Conservation (phyloP, 345 rosid genomes). For the Populus davidiana region DNA sequence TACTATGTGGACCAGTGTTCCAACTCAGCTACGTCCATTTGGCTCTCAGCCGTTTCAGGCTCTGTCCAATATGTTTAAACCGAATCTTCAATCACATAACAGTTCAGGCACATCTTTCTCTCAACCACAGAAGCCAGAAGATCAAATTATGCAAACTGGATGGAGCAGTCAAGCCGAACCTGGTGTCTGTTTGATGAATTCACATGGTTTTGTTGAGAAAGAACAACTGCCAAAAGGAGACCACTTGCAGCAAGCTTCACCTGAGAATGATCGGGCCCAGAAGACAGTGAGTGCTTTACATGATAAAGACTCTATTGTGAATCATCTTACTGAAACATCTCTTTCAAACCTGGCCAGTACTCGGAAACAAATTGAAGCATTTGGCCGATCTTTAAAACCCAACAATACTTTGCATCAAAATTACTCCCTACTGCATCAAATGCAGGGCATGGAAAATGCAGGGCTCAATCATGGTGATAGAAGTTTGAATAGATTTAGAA, state of each 20-base stretch:
- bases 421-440: slow-evolving; percentile 45
- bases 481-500: slow-evolving; percentile 49
- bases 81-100: slow-evolving; percentile 33
- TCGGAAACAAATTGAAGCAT: slow-evolving; percentile 57
- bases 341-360: slow-evolving; percentile 28
- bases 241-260: slow-evolving; percentile 19
- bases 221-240: slow-evolving; percentile 41
- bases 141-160: slow-evolving; percentile 35
- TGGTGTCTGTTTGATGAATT: slow-evolving; percentile 29
- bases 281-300: slow-evolving; percentile 18
- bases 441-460: slow-evolving; percentile 51
- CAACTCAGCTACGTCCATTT: slow-evolving; percentile 38
- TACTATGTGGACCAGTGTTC: slow-evolving; percentile 37
- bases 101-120: slow-evolving; percentile 41
- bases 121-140: slow-evolving; percentile 35
- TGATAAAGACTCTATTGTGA: slow-evolving; percentile 31
- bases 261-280: slow-evolving; percentile 23
- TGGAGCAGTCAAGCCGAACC: slow-evolving; percentile 34
- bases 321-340: slow-evolving; percentile 28
- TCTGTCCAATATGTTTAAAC: slow-evolving; percentile 32
- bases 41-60: slow-evolving; percentile 39
- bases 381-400: slow-evolving; percentile 52
- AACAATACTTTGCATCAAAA: slow-evolving; percentile 39
- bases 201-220: slow-evolving; percentile 31
- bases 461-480: slow-evolving; percentile 47